Conservation (phyloP, 768 basidiomycete species). For the Roridomyces roridus region DNA sequence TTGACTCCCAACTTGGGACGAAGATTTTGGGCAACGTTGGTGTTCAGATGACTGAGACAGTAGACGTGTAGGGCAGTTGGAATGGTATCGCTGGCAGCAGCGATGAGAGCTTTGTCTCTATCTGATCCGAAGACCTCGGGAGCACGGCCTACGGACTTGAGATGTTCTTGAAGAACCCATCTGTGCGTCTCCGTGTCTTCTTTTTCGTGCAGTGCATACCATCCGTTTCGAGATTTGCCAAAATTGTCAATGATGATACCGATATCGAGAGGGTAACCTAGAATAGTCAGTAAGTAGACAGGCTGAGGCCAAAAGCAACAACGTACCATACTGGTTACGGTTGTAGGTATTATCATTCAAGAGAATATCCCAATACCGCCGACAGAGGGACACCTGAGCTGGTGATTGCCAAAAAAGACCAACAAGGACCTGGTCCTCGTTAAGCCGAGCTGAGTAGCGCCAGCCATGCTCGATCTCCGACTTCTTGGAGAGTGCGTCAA, state of each 20-base stretch:
- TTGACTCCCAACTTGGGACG: slow-evolving; percentile 23
- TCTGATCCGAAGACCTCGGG: slow-evolving; percentile 34
- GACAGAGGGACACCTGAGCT: slow-evolving; percentile 28
- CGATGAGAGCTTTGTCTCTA: slow-evolving; percentile 28
- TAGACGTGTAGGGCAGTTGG: slow-evolving; percentile 33
- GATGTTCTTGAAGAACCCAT: slow-evolving; percentile 34
- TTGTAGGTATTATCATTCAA: no score
- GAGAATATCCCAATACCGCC: slow-evolving; percentile 34
- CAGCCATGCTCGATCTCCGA: not conserved
- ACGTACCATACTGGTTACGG: slow-evolving; percentile 33
- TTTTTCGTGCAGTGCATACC: no score
- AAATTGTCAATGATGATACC: no score
- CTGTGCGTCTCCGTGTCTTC: slow-evolving; percentile 24
- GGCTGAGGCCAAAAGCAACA: no score
- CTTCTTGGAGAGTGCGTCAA: not conserved
- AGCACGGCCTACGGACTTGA: slow-evolving; percentile 17
- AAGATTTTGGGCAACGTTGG: slow-evolving; percentile 34
- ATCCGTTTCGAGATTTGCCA: no score
- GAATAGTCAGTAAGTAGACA: no score
- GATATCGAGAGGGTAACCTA: no score
- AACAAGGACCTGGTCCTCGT: slow-evolving; percentile 23
- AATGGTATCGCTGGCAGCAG: slow-evolving; percentile 16
- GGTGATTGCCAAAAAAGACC: slow-evolving; percentile 41
- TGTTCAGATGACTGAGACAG: slow-evolving; percentile 38
- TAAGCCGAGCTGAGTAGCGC: slow-evolving; percentile 6